phyloP scores from a whole-genome alignment of 441 rosid species.

The Aquilaria agallochum region DNA sequence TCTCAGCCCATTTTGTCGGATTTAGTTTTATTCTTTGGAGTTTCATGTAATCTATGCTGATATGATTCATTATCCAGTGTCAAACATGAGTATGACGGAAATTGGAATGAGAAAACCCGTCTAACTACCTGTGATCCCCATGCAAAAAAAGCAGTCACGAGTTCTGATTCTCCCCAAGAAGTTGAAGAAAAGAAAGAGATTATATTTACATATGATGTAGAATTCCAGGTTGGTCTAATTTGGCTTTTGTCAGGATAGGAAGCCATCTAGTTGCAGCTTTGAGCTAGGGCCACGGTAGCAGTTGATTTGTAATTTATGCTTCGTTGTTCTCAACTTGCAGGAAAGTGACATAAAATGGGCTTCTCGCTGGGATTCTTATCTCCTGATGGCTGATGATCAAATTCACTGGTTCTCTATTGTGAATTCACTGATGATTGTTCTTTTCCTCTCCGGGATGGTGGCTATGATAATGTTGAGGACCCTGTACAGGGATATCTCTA shows the following conservation, averaged over 20 bases:
- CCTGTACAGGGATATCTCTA: constrained; percentile 87
- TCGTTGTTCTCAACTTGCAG: constrained; percentile 27
- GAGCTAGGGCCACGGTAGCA: not conserved
- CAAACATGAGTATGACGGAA: constrained; percentile 76
- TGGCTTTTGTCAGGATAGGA: not conserved
- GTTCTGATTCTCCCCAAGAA: constrained; percentile 80
- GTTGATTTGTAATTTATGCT: constrained; percentile 2
- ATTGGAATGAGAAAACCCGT: constrained; percentile 75
- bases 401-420: constrained; percentile 96
- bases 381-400: constrained; percentile 90
- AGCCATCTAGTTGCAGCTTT: constrained; percentile 1
- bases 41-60: constrained; percentile 1
- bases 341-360: constrained; percentile 97
- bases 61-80: constrained; percentile 40
- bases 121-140: constrained; percentile 88
- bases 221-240: constrained; percentile 52
- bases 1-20: not conserved
- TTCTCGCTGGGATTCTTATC: constrained; percentile 95
- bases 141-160: constrained; percentile 70
- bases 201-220: constrained; percentile 88
- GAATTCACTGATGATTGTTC: constrained; percentile 91
- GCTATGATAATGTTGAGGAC: constrained; percentile 97
- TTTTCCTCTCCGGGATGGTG: constrained; percentile 96
- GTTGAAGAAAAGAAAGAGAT: constrained; percentile 74
- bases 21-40: not conserved